phyloP scores from a whole-genome alignment of 768 basidiomycete species.

The Calocybe indica region DNA sequence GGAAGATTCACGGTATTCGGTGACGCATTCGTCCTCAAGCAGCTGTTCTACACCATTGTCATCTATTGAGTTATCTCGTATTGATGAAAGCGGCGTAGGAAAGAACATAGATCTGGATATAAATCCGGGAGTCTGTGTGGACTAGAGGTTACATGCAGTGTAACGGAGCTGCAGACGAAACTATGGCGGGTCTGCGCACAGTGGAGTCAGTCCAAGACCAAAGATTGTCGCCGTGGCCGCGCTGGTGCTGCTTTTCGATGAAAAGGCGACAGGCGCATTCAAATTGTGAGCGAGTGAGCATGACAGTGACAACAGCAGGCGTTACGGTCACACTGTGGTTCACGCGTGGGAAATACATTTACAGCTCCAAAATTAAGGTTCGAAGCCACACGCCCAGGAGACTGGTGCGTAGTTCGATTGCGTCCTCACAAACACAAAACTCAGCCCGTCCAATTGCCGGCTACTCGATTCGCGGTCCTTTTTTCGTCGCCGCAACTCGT shows the following conservation, averaged over 20 bases:
- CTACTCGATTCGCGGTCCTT: conserved; percentile 32
- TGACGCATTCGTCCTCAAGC: not conserved
- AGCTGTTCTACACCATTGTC: conserved; percentile 16
- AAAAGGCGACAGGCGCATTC: conserved; percentile 52
- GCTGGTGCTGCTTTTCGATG: conserved; percentile 21
- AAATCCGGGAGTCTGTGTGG: conserved; percentile 36
- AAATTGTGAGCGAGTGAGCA: conserved; percentile 57
- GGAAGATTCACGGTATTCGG: too few relatives aligned
- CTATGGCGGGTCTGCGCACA: conserved; percentile 27
- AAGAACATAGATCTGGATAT: conserved; percentile 30
- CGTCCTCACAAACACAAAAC: conserved; percentile 27
- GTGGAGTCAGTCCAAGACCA: conserved; percentile 48
- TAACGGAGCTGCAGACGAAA: too few relatives aligned
- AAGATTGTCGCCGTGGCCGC: conserved; percentile 14
- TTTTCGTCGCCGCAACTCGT: conserved; percentile 27
- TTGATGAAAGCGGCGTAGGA: too few relatives aligned
- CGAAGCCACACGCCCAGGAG: conserved; percentile 49
- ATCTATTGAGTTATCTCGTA: not conserved
- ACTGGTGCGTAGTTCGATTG: conserved; percentile 5
- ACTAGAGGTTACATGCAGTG: conserved; percentile 13
- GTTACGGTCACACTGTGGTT: conserved; percentile 16
- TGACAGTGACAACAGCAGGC: conserved; percentile 12
- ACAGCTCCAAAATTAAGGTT: conserved; percentile 54
- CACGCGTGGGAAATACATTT: conserved; percentile 40
- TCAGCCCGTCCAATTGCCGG: conserved; percentile 45